Conservation (phyloP, 2,329 filamentous ascomycete genomes). For the Xylaria sp. region DNA sequence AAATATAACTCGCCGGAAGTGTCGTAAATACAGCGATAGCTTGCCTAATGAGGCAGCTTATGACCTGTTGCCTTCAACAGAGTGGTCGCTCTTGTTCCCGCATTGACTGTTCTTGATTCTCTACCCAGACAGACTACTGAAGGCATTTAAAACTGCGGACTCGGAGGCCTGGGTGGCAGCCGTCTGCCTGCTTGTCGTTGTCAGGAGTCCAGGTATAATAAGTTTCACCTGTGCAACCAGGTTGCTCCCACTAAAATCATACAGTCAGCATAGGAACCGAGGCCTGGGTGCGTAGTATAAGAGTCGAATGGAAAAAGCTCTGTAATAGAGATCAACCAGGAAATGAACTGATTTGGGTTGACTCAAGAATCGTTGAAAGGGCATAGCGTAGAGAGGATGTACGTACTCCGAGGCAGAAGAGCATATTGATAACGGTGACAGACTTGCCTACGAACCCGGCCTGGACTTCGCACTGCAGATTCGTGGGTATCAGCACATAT, state of each 20-base stretch:
- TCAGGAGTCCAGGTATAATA: conserved; percentile 7
- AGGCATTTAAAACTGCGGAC: conserved; percentile 22
- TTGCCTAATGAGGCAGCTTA: not conserved
- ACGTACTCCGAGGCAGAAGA: conserved; percentile 19
- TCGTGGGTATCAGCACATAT: not conserved
- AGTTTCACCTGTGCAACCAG: not conserved
- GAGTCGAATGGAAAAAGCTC: not conserved
- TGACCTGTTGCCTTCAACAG: not conserved
- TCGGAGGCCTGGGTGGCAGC: conserved; percentile 7
- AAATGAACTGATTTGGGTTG: not conserved
- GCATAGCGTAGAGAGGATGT: not conserved
- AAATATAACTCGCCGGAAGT: not conserved
- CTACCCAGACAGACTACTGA: not conserved
- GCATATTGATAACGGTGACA: conserved; percentile 9
- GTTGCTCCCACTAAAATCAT: conserved; percentile 11
- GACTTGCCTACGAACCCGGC: conserved; percentile 7
- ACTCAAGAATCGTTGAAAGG: not conserved
- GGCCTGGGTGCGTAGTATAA: not conserved
- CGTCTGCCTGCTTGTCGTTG: not conserved
- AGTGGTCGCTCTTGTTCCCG: too few relatives aligned
- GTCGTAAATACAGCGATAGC: not conserved
- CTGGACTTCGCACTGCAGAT: not conserved
- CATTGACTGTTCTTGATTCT: not conserved
- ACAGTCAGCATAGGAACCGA: not conserved
- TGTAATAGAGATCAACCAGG: not conserved